Percentiles rank a stretch among this genome's conserved stretches.
These are phyloP conservation scores for Trichophyton verrucosum DNA, from an alignment of 2,329 filamentous ascomycete species.

Conservation along the genomic window DNA sequence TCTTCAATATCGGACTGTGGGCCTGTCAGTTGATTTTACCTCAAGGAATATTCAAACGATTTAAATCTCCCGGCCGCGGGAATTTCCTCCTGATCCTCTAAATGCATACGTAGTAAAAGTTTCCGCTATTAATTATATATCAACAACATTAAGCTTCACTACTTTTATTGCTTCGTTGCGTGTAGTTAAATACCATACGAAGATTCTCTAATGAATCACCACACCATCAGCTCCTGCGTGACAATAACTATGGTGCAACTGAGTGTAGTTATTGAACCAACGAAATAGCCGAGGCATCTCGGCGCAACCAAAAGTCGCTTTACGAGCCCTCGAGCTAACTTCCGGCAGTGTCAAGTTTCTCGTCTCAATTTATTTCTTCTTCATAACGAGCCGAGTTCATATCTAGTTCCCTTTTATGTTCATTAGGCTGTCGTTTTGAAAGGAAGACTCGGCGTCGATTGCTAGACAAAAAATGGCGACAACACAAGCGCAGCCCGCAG, in stretches of 20 bases:
- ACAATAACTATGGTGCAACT: background rate
- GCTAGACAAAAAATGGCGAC: constrained; percentile 2
- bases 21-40: too few species aligned
- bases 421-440: background rate
- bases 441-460: background rate
- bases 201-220: too few species aligned
- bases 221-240: too few species aligned
- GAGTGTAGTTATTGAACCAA: background rate
- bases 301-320: background rate
- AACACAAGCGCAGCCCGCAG: constrained; percentile 3
- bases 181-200: too few species aligned
- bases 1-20: too few species aligned
- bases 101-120: too few species aligned
- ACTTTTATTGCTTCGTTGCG: too few species aligned
- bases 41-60: too few species aligned
- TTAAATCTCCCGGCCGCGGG: too few species aligned
- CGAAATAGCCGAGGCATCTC: background rate
- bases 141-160: too few species aligned
- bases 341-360: background rate
- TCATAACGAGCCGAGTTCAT: background rate
- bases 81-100: too few species aligned
- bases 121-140: too few species aligned
- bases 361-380: background rate
- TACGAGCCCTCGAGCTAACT: background rate
- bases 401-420: background rate